Percentiles rank a stretch among this genome's conserved stretches.
Conservation (phyloP, 352 stramenopile species). For the Phytophthora pinifolia region DNA sequence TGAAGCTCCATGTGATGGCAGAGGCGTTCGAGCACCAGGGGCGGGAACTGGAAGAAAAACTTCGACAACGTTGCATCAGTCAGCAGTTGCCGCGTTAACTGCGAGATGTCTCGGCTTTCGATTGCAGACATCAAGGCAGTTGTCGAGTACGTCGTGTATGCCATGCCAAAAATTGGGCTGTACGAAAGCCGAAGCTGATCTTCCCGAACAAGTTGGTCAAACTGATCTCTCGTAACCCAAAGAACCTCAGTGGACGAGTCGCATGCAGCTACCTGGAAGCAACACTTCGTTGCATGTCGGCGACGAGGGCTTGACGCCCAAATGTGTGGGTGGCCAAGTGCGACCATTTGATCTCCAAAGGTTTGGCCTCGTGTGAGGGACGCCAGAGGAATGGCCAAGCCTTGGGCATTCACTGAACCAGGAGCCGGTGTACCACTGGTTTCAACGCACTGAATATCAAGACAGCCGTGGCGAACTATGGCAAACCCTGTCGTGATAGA, state of each 20-base stretch:
- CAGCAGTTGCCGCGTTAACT: slow-evolving; percentile 35
- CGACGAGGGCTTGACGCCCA: slow-evolving; percentile 21
- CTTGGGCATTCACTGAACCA: background rate
- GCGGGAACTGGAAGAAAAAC: slow-evolving; percentile 58
- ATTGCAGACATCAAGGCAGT: slow-evolving; percentile 6
- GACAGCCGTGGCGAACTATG: slow-evolving; percentile 37
- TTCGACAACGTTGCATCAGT: slow-evolving; percentile 36
- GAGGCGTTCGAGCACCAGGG: slow-evolving; percentile 52
- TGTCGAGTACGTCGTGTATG: background rate
- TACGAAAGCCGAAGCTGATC: slow-evolving; percentile 47
- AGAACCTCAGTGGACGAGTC: slow-evolving; percentile 52
- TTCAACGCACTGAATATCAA: slow-evolving; percentile 54
- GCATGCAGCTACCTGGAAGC: slow-evolving; percentile 36
- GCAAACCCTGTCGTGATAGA: slow-evolving; percentile 24
- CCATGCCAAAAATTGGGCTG: slow-evolving; percentile 21
- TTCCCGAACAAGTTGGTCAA: slow-evolving; percentile 36
- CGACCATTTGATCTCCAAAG: slow-evolving; percentile 58
- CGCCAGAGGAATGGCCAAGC: slow-evolving; percentile 13
- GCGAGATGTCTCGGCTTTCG: slow-evolving; percentile 23
- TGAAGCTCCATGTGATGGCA: slow-evolving; percentile 45
- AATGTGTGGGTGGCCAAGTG: slow-evolving; percentile 37
- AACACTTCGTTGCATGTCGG: slow-evolving; percentile 6
- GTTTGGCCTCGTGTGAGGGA: slow-evolving; percentile 43
- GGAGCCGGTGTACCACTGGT: background rate
- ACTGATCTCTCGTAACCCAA: slow-evolving; percentile 39